Percentiles rank a stretch among this genome's conserved stretches.
Evolutionary conservation across 179 eudicot species (phyloP).

Genomic region (Camellia oleifera): DNA sequence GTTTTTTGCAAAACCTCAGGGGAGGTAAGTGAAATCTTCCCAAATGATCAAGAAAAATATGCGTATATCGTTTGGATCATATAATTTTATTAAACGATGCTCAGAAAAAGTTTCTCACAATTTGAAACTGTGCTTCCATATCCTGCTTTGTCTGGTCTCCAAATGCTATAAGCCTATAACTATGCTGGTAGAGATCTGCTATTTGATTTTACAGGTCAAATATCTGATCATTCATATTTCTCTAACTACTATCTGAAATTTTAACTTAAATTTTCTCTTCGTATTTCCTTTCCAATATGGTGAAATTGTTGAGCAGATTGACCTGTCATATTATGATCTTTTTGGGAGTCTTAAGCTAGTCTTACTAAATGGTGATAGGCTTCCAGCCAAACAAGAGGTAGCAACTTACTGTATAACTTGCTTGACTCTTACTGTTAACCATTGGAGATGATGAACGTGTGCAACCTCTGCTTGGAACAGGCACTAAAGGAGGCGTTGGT

Average conservation of each 20-base stretch:
- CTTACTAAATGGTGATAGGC: conserved; percentile 32
- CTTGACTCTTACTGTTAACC: conserved; percentile 8
- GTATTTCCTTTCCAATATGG: neutral
- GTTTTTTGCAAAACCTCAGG: neutral
- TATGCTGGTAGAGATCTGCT: neutral
- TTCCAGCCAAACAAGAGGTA: conserved; percentile 49
- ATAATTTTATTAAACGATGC: neutral
- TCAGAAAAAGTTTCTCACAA: neutral
- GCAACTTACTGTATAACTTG: neutral
- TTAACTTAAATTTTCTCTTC: neutral
- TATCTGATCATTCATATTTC: neutral
- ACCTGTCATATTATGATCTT: conserved; percentile 44
- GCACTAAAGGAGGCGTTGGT: conserved; percentile 39
- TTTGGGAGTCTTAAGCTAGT: conserved; percentile 54
- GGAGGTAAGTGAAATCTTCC: too few relatives aligned
- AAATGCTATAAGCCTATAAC: neutral
- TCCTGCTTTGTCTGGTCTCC: neutral
- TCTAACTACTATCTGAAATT: neutral
- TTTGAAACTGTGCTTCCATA: neutral
- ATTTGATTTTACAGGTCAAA: neutral
- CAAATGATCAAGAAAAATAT: neutral
- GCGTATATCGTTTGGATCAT: neutral
- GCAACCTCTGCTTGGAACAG: conserved; percentile 22
- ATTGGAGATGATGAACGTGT: conserved; percentile 9
- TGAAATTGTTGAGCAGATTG: conserved; percentile 34